phyloP scores from a whole-genome alignment of 2,329 filamentous ascomycete species.

The Dissoconium aciculare region DNA sequence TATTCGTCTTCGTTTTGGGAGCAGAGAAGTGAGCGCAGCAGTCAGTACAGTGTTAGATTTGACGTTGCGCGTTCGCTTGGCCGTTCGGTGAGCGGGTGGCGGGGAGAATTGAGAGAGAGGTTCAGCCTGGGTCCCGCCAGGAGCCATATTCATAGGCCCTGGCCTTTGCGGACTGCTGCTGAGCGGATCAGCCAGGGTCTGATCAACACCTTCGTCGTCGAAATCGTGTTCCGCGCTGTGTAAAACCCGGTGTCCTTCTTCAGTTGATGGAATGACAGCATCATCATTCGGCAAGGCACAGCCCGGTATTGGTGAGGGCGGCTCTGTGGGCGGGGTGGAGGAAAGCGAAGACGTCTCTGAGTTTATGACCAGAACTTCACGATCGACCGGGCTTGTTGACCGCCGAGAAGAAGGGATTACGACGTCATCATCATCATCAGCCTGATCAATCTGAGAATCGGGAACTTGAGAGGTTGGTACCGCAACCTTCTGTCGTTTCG shows the following conservation, averaged over 20 bases:
- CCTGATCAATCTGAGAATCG: neutral
- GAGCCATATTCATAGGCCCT: neutral
- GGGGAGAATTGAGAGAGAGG: conserved; percentile 16
- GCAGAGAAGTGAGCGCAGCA: conserved; percentile 30
- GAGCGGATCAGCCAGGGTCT: conserved; percentile 30
- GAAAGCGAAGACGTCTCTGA: conserved; percentile 15
- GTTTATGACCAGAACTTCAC: conserved; percentile 20
- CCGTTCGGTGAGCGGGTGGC: conserved; percentile 9
- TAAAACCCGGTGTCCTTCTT: conserved; percentile 14
- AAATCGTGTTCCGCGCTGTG: neutral
- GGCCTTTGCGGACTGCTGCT: conserved; percentile 26
- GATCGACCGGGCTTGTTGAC: conserved; percentile 10
- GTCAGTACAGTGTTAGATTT: conserved; percentile 25
- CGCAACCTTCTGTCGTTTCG: too few relatives aligned
- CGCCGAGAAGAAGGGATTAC: conserved; percentile 8
- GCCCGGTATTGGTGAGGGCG: conserved; percentile 14
- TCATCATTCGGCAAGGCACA: conserved; percentile 12
- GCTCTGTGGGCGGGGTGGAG: conserved; percentile 18
- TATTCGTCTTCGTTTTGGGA: conserved; percentile 28
- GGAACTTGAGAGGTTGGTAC: too few relatives aligned
- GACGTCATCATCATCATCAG: conserved; percentile 6
- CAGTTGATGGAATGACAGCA: conserved; percentile 19
- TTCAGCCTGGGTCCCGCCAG: conserved; percentile 8
- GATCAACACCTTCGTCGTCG: conserved; percentile 23
- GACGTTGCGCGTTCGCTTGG: conserved; percentile 15